Evolutionary conservation across 768 basidiomycete genomes (phyloP), one percentile per base, ranked within the genome.

Genomic region (Fomitopsis pulvina): DNA sequence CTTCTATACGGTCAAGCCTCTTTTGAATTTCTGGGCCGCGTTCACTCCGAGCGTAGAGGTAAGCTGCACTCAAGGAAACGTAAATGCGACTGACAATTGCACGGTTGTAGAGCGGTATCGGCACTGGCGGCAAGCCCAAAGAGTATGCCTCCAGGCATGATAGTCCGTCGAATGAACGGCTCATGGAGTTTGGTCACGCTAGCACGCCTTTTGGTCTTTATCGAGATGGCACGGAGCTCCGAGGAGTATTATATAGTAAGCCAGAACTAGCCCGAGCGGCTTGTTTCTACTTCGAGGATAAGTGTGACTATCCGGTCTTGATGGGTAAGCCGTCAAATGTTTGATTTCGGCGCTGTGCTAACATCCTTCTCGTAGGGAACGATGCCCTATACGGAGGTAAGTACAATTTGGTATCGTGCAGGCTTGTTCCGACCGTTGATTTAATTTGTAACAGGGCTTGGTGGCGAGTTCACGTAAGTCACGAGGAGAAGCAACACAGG

Each of bases 21-120:
- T 89, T 41, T 66, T 90, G 55, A 90, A 89, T 60, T 87, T 89
- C 55, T 91, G 85, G 85, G 87, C 83, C 4, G 84, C 83, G 0
- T 89, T 87, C 55, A 71, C 83, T 18, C 80, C 87, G 0, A 89
- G 87, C 62, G 74, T 74, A 52, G 84, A 88, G 73, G 88, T 84
- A 29, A 14, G 56, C 50, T 27, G 24, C 20, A 21, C 38, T 3
- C 41, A 21, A 18, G 5, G 4, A 32, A 4, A 30, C 29, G 2
- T 7, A 4, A 44, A 20, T 21, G 10, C 3, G 1, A 21, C 42
- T 27, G 25, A 25, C 20, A 6, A 42, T 21, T 16, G 18, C 28
- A 5, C 22, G 30, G 51, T 16, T 45, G 18, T 58, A 84, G 87
- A 87, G 83, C 51, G 87, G 87, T 8, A 73, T 88, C 32, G 87